These are phyloP conservation scores for Macrophomina pseudophaseolina DNA, from an alignment of 2,329 filamentous ascomycete genomes.

Conservation along the genomic window DNA sequence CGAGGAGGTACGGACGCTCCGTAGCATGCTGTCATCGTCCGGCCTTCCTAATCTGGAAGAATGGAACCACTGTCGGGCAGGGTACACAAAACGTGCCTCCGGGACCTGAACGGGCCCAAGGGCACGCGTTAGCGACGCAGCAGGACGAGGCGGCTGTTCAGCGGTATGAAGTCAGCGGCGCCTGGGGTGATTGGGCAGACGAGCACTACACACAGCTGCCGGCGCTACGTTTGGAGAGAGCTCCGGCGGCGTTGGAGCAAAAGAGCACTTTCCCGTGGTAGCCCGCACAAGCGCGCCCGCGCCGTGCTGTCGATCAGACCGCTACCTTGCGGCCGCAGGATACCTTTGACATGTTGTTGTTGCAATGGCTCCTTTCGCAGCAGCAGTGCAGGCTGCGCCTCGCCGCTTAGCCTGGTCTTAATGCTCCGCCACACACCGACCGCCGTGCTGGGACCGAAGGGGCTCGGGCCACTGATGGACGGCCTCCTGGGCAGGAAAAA, in stretches of 20 bases:
- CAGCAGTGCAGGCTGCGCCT: constrained; percentile 9
- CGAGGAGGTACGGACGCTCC: not conserved
- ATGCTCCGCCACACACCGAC: constrained; percentile 22
- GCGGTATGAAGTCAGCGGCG: constrained; percentile 23
- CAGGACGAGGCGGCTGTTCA: not conserved
- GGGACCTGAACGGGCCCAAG: not conserved
- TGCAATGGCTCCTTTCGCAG: not conserved
- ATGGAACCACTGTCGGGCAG: constrained; percentile 3
- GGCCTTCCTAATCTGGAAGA: constrained; percentile 10
- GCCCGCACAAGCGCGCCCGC: constrained; percentile 9
- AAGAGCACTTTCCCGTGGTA: constrained; percentile 10
- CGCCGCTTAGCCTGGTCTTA: constrained; percentile 17
- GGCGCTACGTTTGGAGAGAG: constrained; percentile 13
- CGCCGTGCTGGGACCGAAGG: constrained; percentile 14
- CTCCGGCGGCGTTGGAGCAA: constrained; percentile 11
- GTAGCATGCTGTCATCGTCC: not conserved
- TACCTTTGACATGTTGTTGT: constrained; percentile 11
- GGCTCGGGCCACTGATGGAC: constrained; percentile 18
- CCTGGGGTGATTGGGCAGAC: not conserved
- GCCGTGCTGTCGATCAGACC: constrained; percentile 5
- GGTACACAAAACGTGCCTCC: constrained; percentile 9
- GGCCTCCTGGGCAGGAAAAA: constrained; percentile 2
- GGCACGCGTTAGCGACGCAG: constrained; percentile 6
- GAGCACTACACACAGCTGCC: constrained; percentile 10
- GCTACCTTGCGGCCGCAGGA: constrained; percentile 2